These are phyloP conservation scores for Prunus padus DNA, from an alignment of 306 rosid species.

Conservation along the genomic window DNA sequence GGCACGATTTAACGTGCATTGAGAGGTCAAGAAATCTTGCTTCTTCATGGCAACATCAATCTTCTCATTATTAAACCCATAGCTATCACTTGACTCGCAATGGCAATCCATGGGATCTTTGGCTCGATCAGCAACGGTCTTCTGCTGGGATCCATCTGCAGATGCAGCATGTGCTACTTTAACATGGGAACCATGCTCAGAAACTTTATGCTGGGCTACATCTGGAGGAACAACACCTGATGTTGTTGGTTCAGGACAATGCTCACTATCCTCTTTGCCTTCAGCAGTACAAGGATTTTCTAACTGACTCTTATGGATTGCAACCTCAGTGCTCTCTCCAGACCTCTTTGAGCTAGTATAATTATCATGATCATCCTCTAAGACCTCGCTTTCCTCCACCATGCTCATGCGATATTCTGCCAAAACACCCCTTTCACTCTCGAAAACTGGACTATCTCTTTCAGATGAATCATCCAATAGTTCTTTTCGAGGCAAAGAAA, in stretches of 20 bases:
- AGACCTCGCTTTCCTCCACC: slow-evolving; percentile 20
- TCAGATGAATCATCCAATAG: slow-evolving; percentile 30
- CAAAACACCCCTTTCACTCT: slow-evolving; percentile 23
- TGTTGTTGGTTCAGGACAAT: slow-evolving; percentile 25
- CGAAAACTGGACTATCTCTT: slow-evolving; percentile 10
- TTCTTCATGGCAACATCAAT: slow-evolving; percentile 38
- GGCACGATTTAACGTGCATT: slow-evolving; percentile 27
- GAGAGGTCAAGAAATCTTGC: slow-evolving; percentile 41
- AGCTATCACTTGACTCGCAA: slow-evolving; percentile 32
- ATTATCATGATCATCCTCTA: slow-evolving; percentile 28
- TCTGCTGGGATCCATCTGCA: slow-evolving; percentile 30
- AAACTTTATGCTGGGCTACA: not conserved
- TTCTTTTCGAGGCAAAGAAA: slow-evolving; percentile 30
- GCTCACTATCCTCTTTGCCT: slow-evolving; percentile 17
- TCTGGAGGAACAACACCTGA: slow-evolving; percentile 15
- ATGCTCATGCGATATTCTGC: slow-evolving; percentile 24
- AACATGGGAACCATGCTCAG: slow-evolving; percentile 26
- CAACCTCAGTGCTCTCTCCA: slow-evolving; percentile 20
- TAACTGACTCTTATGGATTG: slow-evolving; percentile 18
- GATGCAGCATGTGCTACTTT: slow-evolving; percentile 23
- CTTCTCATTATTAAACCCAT: slow-evolving; percentile 31
- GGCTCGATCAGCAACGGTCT: slow-evolving; percentile 30
- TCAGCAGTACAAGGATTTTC: slow-evolving; percentile 22
- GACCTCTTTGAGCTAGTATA: slow-evolving; percentile 30
- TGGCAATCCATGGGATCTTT: slow-evolving; percentile 26